Evolutionary conservation across 225 moss, liverwort and hornwort genomes (phyloP).

Genomic region (Pseudoscleropodium purum): DNA sequence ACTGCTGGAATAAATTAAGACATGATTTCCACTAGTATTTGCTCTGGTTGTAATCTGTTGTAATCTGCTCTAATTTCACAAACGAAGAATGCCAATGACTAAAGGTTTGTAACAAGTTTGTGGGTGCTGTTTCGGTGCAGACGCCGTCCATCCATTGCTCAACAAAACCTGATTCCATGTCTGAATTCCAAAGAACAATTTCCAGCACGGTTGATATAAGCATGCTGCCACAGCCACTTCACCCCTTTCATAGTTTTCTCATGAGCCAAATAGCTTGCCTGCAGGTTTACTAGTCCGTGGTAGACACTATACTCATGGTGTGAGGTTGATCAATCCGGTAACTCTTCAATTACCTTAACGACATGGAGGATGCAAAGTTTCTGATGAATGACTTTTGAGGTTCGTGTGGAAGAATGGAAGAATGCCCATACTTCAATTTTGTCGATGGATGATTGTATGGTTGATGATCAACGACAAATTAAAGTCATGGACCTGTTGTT

Average conservation of each 20-base stretch:
- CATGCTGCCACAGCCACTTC: too few species aligned
- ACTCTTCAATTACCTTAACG: neutral
- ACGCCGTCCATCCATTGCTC: neutral
- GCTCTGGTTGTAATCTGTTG: neutral
- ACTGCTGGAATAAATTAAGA: neutral
- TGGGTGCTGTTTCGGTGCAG: neutral
- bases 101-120: neutral
- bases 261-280: neutral
- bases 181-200: neutral
- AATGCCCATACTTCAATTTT: neutral
- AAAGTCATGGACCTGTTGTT: rapidly evolving
- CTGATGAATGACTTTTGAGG: neutral
- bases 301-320: neutral
- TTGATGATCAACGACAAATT: too few species aligned
- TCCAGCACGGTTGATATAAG: neutral
- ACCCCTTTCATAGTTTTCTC: too few species aligned
- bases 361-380: neutral
- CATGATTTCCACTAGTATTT: neutral
- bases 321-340: neutral
- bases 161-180: neutral
- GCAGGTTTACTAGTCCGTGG: neutral
- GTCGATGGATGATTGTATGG: neutral
- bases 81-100: neutral
- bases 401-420: neutral
- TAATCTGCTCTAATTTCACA: neutral